Evolutionary conservation across 2,329 filamentous ascomycete species (phyloP).

Genomic region (Plenodomus biglobosus): DNA sequence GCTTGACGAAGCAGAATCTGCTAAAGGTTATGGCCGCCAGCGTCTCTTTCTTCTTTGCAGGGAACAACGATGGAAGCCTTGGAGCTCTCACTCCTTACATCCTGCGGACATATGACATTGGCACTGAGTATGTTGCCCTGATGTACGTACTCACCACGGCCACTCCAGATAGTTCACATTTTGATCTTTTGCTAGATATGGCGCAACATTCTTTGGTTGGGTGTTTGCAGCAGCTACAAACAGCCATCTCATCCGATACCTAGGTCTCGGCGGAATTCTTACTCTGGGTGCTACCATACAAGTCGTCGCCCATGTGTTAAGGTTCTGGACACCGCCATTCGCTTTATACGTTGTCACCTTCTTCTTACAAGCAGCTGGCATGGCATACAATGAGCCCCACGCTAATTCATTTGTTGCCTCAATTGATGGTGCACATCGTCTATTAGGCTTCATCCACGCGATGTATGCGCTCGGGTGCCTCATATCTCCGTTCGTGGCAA

Average conservation of each 20-base stretch:
- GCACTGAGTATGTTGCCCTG: constrained; percentile 49
- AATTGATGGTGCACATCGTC: constrained; percentile 57
- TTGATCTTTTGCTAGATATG: constrained; percentile 44
- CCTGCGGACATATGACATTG: constrained; percentile 58
- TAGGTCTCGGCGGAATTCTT: constrained; percentile 61
- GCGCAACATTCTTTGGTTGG: constrained; percentile 62
- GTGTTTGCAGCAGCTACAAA: constrained; percentile 60
- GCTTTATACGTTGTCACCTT: constrained; percentile 60
- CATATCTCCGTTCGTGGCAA: constrained; percentile 55
- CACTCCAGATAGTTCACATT: background rate
- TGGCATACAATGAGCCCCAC: constrained; percentile 65
- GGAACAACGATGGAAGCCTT: constrained; percentile 65
- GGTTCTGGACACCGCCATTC: constrained; percentile 61
- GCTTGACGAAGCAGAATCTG: constrained; percentile 9
- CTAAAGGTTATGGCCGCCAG: constrained; percentile 53
- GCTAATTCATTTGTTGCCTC: constrained; percentile 63
- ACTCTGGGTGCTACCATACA: constrained; percentile 59
- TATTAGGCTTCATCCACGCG: constrained; percentile 65
- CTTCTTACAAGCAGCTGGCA: constrained; percentile 60
- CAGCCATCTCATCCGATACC: constrained; percentile 54
- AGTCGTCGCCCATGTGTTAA: constrained; percentile 55
- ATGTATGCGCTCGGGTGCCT: constrained; percentile 62
- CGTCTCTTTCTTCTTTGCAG: constrained; percentile 67
- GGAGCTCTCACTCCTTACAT: constrained; percentile 66
- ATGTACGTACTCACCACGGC: constrained; percentile 46